phyloP scores from a whole-genome alignment of 2,329 filamentous ascomycete species.

The Aurifilum marmelostoma region DNA sequence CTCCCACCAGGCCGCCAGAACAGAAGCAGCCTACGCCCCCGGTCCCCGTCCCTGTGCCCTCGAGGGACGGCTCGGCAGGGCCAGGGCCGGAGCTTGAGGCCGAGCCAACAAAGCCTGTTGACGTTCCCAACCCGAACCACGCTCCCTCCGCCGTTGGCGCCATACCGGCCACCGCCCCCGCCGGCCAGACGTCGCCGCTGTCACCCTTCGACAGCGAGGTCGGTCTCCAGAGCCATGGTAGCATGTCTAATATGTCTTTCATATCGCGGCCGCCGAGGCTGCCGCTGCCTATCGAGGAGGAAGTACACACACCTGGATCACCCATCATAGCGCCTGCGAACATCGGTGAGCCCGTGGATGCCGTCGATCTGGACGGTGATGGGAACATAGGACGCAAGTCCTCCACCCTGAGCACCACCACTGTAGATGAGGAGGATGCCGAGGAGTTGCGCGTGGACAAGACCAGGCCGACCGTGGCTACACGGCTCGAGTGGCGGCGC shows the following conservation, averaged over 20 bases:
- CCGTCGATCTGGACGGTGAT: constrained; percentile 57
- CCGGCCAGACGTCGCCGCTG: constrained; percentile 34
- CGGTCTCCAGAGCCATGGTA: constrained; percentile 55
- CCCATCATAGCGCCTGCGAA: constrained; percentile 80
- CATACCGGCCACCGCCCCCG: constrained; percentile 30
- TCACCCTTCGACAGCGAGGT: constrained; percentile 45
- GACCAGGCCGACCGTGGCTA: constrained; percentile 78
- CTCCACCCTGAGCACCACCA: constrained; percentile 63
- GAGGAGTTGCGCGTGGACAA: constrained; percentile 79
- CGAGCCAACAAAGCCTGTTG: constrained; percentile 40
- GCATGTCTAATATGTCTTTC: constrained; percentile 66
- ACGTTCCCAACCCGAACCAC: constrained; percentile 40
- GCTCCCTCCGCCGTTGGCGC: constrained; percentile 7
- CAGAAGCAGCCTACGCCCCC: constrained; percentile 16
- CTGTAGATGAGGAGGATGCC: constrained; percentile 75
- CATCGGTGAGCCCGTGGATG: constrained; percentile 52
- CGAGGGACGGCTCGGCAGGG: constrained; percentile 13
- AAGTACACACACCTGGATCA: constrained; percentile 85
- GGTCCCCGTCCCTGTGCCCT: constrained; percentile 8
- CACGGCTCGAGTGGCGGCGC: constrained; percentile 80
- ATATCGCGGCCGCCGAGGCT: constrained; percentile 79
- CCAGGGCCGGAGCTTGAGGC: constrained; percentile 26
- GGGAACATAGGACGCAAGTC: constrained; percentile 52
- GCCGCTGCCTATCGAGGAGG: constrained; percentile 91
- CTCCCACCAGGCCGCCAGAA: constrained; percentile 25